phyloP scores from a whole-genome alignment of 106 monocot species.

The Dioscorea alata region DNA sequence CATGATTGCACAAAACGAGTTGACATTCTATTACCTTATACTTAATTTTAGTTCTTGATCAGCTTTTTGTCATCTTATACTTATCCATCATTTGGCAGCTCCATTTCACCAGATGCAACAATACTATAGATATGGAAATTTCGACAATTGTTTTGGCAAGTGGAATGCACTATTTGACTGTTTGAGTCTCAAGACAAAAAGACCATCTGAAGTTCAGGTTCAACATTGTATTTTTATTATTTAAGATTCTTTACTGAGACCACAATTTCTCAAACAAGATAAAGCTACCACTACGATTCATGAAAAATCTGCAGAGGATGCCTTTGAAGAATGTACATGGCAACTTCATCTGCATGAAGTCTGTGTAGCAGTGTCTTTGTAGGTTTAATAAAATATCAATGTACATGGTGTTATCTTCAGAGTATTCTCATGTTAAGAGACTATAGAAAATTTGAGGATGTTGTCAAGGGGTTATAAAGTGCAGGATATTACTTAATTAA shows the following conservation, averaged over 20 bases:
- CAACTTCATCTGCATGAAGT: too few relatives aligned
- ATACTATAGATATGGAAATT: slow-evolving; percentile 83
- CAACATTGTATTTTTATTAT: not conserved
- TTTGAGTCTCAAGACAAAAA: slow-evolving; percentile 83
- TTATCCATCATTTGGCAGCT: slow-evolving; percentile 32
- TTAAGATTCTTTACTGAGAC: not conserved
- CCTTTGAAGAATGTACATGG: too few relatives aligned
- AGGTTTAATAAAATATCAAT: too few relatives aligned
- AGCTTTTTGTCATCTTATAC: not conserved
- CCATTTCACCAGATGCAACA: slow-evolving; percentile 94
- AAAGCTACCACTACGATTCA: too few relatives aligned
- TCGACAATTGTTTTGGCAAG: slow-evolving; percentile 78
- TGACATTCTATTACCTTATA: not conserved
- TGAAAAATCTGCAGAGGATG: too few relatives aligned
- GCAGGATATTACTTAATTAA: too few relatives aligned
- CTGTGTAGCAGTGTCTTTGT: too few relatives aligned
- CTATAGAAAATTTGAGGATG: too few relatives aligned
- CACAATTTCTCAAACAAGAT: too few relatives aligned
- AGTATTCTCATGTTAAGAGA: too few relatives aligned
- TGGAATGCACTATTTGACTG: slow-evolving; percentile 84
- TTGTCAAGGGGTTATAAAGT: too few relatives aligned
- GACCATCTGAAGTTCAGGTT: slow-evolving; percentile 54
- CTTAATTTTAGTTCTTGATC: not conserved
- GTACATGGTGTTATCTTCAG: too few relatives aligned
- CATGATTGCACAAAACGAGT: not conserved